Conservation (phyloP, 1,284 basidiomycete species). For the Malassezia furfur region DNA sequence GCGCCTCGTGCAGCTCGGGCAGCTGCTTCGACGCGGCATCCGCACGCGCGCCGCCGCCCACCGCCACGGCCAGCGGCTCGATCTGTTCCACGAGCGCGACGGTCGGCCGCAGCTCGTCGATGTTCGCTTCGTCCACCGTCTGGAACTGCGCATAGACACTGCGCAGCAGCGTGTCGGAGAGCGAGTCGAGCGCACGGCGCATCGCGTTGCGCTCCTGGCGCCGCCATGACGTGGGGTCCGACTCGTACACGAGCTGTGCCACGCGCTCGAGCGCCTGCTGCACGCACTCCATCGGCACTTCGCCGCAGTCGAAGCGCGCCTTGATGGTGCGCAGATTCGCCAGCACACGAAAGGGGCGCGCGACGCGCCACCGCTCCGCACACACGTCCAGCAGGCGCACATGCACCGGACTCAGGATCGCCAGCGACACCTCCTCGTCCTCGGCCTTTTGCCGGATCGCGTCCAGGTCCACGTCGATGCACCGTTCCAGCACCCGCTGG, state of each 20-base stretch:
- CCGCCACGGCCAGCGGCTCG: conserved; percentile 29
- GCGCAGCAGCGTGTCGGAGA: conserved; percentile 81
- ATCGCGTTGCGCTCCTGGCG: conserved; percentile 62
- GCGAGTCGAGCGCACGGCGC: conserved; percentile 22
- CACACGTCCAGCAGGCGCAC: conserved; percentile 77
- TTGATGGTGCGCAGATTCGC: conserved; percentile 80
- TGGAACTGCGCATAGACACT: conserved; percentile 77
- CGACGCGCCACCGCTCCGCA: conserved; percentile 78
- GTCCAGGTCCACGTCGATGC: conserved; percentile 76
- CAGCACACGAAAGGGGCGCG: conserved; percentile 64
- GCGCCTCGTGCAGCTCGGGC: conserved; percentile 49
- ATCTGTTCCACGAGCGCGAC: conserved; percentile 43
- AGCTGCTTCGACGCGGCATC: background rate
- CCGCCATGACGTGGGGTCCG: conserved; percentile 60
- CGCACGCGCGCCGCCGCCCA: background rate
- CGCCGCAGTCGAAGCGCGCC: conserved; percentile 74
- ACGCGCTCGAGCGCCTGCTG: conserved; percentile 68
- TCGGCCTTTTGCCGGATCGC: conserved; percentile 82
- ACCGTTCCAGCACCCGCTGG: conserved; percentile 69
- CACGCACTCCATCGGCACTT: conserved; percentile 87
- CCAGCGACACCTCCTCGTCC: conserved; percentile 87
- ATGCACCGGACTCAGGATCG: conserved; percentile 75
- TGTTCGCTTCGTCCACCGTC: conserved; percentile 44
- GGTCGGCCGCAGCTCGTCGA: conserved; percentile 32
- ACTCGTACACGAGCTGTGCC: conserved; percentile 61